phyloP scores from a whole-genome alignment of 306 rosid species.

The Quercus wislizeni region DNA sequence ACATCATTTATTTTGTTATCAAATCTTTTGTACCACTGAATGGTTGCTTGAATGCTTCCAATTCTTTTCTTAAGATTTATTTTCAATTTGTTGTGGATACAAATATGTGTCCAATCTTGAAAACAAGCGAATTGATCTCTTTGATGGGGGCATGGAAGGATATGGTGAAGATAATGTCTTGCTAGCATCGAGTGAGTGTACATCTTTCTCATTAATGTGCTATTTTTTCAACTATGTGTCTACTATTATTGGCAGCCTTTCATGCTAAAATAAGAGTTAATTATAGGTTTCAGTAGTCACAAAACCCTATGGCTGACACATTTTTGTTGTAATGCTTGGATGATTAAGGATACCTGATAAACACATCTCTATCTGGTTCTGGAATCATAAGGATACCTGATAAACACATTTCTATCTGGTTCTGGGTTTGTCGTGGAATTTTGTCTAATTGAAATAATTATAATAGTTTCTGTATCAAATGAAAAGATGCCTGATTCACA shows the following conservation, averaged over 20 bases:
- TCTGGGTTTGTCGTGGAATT: neutral
- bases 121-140: constrained; percentile 73
- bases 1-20: neutral
- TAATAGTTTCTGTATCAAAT: neutral
- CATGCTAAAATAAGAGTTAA: too few relatives aligned
- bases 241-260: too few relatives aligned
- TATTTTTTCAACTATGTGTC: neutral
- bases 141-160: constrained; percentile 67
- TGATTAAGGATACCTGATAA: too few relatives aligned
- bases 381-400: too few relatives aligned
- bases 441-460: neutral
- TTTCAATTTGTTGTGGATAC: constrained; percentile 12
- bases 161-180: constrained; percentile 28
- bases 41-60: too few relatives aligned
- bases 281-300: too few relatives aligned
- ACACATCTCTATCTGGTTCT: neutral
- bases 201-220: neutral
- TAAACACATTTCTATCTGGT: neutral
- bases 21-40: neutral
- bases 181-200: too few relatives aligned
- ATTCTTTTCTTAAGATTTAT: too few relatives aligned
- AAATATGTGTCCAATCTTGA: constrained; percentile 71
- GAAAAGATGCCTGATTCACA: neutral
- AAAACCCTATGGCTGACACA: too few relatives aligned
- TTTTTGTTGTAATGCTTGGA: too few relatives aligned